These are phyloP conservation scores for Epichloe sibirici DNA, from an alignment of 2,329 filamentous ascomycete genomes.

Conservation along the genomic window DNA sequence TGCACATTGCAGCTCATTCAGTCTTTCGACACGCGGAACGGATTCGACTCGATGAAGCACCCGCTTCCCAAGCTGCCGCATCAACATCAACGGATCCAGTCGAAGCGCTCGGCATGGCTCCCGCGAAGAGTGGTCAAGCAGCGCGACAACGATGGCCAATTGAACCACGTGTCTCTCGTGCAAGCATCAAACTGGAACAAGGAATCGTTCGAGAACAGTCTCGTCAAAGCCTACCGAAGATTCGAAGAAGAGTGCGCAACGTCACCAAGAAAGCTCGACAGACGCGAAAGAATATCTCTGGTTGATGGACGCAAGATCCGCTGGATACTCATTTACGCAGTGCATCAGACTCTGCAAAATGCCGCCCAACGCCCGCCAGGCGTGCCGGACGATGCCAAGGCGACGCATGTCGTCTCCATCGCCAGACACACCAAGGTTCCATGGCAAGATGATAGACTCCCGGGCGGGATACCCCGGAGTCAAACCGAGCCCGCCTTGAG, in stretches of 20 bases:
- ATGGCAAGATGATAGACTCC: constrained; percentile 27
- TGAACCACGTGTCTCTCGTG: constrained; percentile 40
- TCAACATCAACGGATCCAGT: constrained; percentile 15
- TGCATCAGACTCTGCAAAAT: constrained; percentile 58
- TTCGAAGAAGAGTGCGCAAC: constrained; percentile 53
- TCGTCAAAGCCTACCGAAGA: constrained; percentile 55
- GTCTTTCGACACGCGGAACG: constrained; percentile 51
- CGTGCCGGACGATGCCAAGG: constrained; percentile 42
- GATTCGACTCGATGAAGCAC: constrained; percentile 47
- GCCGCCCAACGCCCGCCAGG: constrained; percentile 50
- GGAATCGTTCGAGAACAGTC: constrained; percentile 31
- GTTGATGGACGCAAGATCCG: constrained; percentile 63
- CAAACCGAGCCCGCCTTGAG: constrained; percentile 16
- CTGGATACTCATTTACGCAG: constrained; percentile 65
- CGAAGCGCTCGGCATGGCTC: constrained; percentile 30
- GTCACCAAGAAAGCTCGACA: constrained; percentile 39
- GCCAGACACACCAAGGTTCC: constrained; percentile 31
- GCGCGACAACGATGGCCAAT: constrained; percentile 34
- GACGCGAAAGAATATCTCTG: constrained; percentile 37
- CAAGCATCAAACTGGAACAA: constrained; percentile 36
- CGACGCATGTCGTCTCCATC: constrained; percentile 44
- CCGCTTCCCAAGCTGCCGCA: constrained; percentile 56
- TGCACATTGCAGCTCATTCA: constrained; percentile 57
- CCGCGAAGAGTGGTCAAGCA: constrained; percentile 24
- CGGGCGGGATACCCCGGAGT: constrained; percentile 16